These are phyloP conservation scores for Corymbia citriodora DNA, from an alignment of 441 rosid species.

Conservation along the genomic window DNA sequence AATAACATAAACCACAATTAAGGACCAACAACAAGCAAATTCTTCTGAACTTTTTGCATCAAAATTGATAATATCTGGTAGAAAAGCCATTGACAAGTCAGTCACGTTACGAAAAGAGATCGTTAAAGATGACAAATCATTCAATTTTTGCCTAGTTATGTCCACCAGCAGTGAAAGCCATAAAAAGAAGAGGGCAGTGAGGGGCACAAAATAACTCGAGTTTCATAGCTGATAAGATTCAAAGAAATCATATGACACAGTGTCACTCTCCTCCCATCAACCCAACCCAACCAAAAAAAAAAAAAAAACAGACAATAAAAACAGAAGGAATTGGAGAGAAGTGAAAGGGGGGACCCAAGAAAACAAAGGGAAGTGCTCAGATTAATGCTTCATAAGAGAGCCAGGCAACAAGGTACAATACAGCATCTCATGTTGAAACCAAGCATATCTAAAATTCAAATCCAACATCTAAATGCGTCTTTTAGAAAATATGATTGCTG, in stretches of 20 bases:
- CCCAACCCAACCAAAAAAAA: not conserved
- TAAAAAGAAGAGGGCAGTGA: not conserved
- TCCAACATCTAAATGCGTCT: not conserved
- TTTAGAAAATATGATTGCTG: not conserved
- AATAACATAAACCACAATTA: not conserved
- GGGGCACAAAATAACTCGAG: not conserved
- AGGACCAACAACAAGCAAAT: not conserved
- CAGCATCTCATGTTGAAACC: not conserved
- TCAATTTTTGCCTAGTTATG: not conserved
- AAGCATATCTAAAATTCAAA: not conserved
- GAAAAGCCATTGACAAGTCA: not conserved
- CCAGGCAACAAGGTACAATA: not conserved
- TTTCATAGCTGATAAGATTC: not conserved
- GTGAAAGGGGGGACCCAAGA: not conserved
- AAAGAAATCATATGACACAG: not conserved
- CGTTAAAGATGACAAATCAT: not conserved
- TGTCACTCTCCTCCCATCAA: not conserved
- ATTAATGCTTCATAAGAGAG: not conserved
- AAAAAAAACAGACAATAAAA: not conserved
- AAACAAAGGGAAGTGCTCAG: not conserved
- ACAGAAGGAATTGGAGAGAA: not conserved
- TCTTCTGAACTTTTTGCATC: not conserved
- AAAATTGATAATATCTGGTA: not conserved
- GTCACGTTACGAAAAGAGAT: not conserved
- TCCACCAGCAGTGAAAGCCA: not conserved